Percentiles rank a stretch among this genome's conserved stretches.
These are phyloP conservation scores for Agrocybe praecox DNA, from an alignment of 768 basidiomycete species.

Conservation along the genomic window DNA sequence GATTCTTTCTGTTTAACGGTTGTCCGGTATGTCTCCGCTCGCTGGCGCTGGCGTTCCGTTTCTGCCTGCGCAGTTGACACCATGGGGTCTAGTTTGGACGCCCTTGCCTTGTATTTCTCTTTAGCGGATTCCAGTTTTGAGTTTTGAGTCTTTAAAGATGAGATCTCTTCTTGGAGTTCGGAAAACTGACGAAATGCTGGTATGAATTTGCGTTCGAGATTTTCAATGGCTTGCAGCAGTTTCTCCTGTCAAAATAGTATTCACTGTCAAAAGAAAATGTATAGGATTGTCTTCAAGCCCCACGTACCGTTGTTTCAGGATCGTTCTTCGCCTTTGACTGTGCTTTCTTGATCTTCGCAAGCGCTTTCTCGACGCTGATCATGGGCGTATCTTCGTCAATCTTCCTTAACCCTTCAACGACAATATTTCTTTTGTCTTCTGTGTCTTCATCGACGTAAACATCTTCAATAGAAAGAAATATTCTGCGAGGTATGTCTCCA, in stretches of 20 bases:
- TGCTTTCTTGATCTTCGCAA: slow-evolving; percentile 1
- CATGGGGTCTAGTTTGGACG: background rate
- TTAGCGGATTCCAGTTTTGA: background rate
- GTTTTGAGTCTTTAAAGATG: background rate
- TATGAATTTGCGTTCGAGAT: slow-evolving; percentile 3
- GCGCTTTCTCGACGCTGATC: slow-evolving; percentile 1
- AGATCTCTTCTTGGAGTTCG: background rate
- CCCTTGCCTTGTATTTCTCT: background rate
- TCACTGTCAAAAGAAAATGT: too few species aligned
- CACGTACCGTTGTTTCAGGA: background rate
- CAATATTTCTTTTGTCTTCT: background rate
- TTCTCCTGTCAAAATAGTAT: background rate
- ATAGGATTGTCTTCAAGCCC: too few species aligned
- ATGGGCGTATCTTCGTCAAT: slow-evolving; percentile 2
- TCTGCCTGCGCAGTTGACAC: background rate
- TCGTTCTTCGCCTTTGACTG: background rate
- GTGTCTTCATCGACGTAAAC: background rate
- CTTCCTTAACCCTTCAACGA: slow-evolving; percentile 3
- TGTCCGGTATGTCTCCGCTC: slow-evolving; percentile 2
- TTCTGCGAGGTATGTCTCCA: background rate
- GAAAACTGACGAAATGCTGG: slow-evolving; percentile 1
- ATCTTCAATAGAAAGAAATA: background rate
- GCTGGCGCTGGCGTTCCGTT: background rate
- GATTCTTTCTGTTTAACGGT: background rate
- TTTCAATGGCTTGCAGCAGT: background rate